Evolutionary conservation across 2,329 filamentous ascomycete genomes (phyloP), one percentile per base, ranked within the genome.

Genomic region (Lachnellula occidentalis): DNA sequence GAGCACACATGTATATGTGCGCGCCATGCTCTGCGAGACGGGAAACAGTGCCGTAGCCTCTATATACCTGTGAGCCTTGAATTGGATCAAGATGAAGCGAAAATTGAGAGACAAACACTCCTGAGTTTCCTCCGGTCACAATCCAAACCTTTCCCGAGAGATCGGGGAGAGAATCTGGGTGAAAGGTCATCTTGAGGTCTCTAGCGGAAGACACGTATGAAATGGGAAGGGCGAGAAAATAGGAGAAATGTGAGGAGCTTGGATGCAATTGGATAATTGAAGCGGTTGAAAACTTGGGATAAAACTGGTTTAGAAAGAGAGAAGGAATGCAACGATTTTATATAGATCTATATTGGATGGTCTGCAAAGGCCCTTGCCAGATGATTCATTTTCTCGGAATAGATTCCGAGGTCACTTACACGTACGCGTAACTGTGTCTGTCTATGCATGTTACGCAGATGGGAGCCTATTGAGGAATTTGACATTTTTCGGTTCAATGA

Each of bases 1-100:
- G 58, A 8, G 58, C 48, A 45, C 63, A 57, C 52, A 64, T 54
- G 58, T 65, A 65, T 19, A 65, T 59, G 34, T 61, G 57, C 14
- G 63, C 63, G 24, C 60, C 58, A n/a, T 63, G 61, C 47, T 56
- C 34, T 34, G 60, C 61, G 4, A 65, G 55, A 21, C 54, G 74
- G 41, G 72, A 72, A 39, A 67, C 68, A 15, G 80, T 70, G 58
- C 78, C 74, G 50, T 73, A 71, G 9, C 78, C 78, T 17, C 58
- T 61, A 31, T 54, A 24, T 17, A 12, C 37, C 45, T 19, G 39
- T 51, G n/a, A 42, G 22, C 11, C 55, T 34, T 43, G 43, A 8
- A 11, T 17, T n/a, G n/a, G n/a, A 27, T 49, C 19, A 41, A 41
- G 55, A 15, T 45, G 4, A 45, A 47, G 39, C 14, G 42, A 17